These are phyloP conservation scores for Beauveria scarabaeidicola DNA, from an alignment of 2,329 filamentous ascomycete genomes.

Conservation along the genomic window DNA sequence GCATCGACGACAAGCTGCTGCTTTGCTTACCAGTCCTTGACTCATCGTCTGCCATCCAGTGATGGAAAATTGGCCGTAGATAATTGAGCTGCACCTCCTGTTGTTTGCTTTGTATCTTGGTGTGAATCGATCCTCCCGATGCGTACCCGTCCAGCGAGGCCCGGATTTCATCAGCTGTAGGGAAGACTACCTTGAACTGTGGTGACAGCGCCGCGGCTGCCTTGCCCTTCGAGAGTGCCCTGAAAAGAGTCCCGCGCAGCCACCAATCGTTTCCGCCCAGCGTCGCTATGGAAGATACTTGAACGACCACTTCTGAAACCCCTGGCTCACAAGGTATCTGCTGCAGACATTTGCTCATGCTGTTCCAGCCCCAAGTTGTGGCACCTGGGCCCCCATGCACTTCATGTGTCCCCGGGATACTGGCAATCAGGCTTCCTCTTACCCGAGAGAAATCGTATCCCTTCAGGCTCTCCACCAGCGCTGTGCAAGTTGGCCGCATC, in stretches of 20 bases:
- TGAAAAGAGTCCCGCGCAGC: slow-evolving; percentile 59
- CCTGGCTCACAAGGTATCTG: slow-evolving; percentile 38
- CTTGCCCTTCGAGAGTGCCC: slow-evolving; percentile 27
- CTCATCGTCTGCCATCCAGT: slow-evolving; percentile 61
- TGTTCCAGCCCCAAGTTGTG: slow-evolving; percentile 71
- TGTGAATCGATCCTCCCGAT: slow-evolving; percentile 74
- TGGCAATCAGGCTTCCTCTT: slow-evolving; percentile 65
- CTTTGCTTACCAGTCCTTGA: neutral
- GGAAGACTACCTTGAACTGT: slow-evolving; percentile 67
- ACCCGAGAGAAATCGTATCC: slow-evolving; percentile 63
- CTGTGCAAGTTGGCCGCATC: slow-evolving; percentile 41
- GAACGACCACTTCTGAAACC: slow-evolving; percentile 44
- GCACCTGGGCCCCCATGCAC: slow-evolving; percentile 33
- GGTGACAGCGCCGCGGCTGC: slow-evolving; percentile 28
- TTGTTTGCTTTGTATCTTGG: slow-evolving; percentile 60
- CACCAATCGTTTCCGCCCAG: slow-evolving; percentile 63
- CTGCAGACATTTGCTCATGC: slow-evolving; percentile 51
- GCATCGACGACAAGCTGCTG: neutral
- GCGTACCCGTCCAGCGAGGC: slow-evolving; percentile 67
- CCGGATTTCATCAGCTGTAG: slow-evolving; percentile 70
- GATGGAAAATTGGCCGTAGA: slow-evolving; percentile 59
- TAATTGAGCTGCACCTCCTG: slow-evolving; percentile 70
- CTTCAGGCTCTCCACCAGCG: slow-evolving; percentile 48
- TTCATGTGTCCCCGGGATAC: slow-evolving; percentile 61
- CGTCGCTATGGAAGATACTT: slow-evolving; percentile 77